Percentiles rank a stretch among this genome's conserved stretches.
Evolutionary conservation across 352 stramenopile genomes (phyloP).

Genomic region (Phytophthora citricola): DNA sequence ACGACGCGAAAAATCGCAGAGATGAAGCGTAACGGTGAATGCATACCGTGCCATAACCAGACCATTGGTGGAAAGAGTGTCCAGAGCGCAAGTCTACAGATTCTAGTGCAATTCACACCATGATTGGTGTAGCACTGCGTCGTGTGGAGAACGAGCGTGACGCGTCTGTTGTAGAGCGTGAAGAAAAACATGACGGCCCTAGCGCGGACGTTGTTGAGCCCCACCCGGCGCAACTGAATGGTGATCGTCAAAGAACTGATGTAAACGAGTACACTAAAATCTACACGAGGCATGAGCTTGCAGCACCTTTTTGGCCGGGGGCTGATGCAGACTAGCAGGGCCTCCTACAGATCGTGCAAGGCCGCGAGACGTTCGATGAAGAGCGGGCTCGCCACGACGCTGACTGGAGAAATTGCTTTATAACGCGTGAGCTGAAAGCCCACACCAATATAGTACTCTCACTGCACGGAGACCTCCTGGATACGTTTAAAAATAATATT

Average conservation of each 20-base stretch:
- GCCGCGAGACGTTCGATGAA: not conserved
- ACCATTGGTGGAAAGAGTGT: not conserved
- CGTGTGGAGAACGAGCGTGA: not conserved
- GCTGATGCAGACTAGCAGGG: not conserved
- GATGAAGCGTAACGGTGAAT: not conserved
- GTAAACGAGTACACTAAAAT: not conserved
- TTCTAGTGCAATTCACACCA: not conserved
- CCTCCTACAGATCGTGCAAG: not conserved
- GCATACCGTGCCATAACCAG: not conserved
- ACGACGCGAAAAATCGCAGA: not conserved
- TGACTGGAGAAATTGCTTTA: not conserved
- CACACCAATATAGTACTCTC: slow-evolving; percentile 4
- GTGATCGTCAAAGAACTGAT: not conserved
- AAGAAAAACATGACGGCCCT: not conserved
- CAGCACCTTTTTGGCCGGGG: not conserved
- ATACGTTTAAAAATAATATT: slow-evolving; percentile 8
- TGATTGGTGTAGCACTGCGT: not conserved
- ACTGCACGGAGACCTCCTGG: slow-evolving; percentile 10
- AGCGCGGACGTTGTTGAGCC: not conserved
- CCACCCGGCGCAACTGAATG: not conserved
- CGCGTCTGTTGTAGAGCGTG: not conserved
- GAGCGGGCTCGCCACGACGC: not conserved
- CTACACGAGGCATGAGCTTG: not conserved
- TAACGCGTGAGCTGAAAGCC: not conserved
- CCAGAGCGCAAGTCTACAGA: not conserved